Conservation (phyloP, 1,139 yeast species). For the Candida gigantensis region DNA sequence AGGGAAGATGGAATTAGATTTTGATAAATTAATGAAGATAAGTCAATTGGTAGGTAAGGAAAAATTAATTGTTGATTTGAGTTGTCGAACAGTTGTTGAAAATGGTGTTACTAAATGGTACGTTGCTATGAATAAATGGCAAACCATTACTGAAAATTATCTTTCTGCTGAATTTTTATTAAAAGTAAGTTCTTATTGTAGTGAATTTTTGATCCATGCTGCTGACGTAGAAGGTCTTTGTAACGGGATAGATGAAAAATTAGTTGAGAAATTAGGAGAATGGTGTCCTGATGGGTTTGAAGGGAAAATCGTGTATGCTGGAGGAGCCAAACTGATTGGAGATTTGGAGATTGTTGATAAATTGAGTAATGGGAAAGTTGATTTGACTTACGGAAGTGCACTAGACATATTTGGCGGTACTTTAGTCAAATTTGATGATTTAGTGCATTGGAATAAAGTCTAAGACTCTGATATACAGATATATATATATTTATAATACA, state of each 20-base stretch:
- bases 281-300: slow-evolving; percentile 67
- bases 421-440: slow-evolving; percentile 71
- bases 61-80: slow-evolving; percentile 81
- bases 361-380: slow-evolving; percentile 80
- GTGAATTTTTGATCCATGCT: slow-evolving; percentile 90
- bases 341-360: slow-evolving; percentile 67
- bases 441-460: slow-evolving; percentile 68
- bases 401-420: slow-evolving; percentile 92
- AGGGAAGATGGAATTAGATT: slow-evolving; percentile 47
- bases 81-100: slow-evolving; percentile 62
- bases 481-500: slow-evolving; percentile 4
- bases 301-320: slow-evolving; percentile 88
- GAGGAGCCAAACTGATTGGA: slow-evolving; percentile 79
- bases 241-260: slow-evolving; percentile 80
- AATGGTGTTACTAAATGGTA: slow-evolving; percentile 57
- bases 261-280: slow-evolving; percentile 69
- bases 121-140: slow-evolving; percentile 98
- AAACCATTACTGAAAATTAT: slow-evolving; percentile 70
- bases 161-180: slow-evolving; percentile 56
- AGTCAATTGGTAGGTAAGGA: slow-evolving; percentile 59
- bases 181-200: slow-evolving; percentile 62
- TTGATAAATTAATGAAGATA: slow-evolving; percentile 52
- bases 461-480: too few relatives aligned
- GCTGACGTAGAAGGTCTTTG: slow-evolving; percentile 98
- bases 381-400: slow-evolving; percentile 89